Base-by-base conservation (phyloP, 768 basidiomycete species). In the Trametopsis cervina region DNA sequence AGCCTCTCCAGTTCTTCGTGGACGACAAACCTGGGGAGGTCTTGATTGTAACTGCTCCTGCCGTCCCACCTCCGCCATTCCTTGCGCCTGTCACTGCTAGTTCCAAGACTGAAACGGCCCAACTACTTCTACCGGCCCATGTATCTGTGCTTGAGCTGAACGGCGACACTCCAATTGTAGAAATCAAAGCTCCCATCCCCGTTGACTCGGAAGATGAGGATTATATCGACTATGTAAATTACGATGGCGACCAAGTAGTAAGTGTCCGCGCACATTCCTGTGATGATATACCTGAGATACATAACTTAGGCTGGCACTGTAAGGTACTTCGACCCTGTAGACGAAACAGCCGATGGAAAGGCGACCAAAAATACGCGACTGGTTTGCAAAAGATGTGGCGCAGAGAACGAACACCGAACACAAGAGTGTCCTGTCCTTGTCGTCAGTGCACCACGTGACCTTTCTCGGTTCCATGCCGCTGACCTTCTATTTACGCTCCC, bases 171-270 rank as follows among this genome's bases (percentile, higher is more conserved):
- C 69, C 76, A 3, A 63, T 72, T 15, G 29, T 33, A 23, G 69
- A 76, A 49, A 72, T 82, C 17, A 61, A 79, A 15, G 61, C 69
- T 12, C 67, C 74, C 15, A 59, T 68, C 2, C 57, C 66, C 47
- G 23, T 67, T 35, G 61, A 75, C 29, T 68, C 70, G 12, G 78
- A 81, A 18, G 76, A 76, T 7, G 78, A 80, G 20, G 75, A 75
- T 10, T 86, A 78, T 57, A 89, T 91, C 49, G 80, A 89, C 44
- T 89, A 86, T 58, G 69, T 90, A 20, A 85, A 89, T 54, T 84
- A 81, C 54, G 85, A 85, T 44, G 64, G 63, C 40, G 78, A 80
- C 56, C 66, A 72, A 26, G 76, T 73, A 65, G 83, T 81, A 48
- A 21, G 73, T 58, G 29, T 23, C n/a, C n/a, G n/a, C n/a, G n/a